Evolutionary conservation across 306 rosid genomes (phyloP).

Genomic region (Lathyrus sativus): DNA sequence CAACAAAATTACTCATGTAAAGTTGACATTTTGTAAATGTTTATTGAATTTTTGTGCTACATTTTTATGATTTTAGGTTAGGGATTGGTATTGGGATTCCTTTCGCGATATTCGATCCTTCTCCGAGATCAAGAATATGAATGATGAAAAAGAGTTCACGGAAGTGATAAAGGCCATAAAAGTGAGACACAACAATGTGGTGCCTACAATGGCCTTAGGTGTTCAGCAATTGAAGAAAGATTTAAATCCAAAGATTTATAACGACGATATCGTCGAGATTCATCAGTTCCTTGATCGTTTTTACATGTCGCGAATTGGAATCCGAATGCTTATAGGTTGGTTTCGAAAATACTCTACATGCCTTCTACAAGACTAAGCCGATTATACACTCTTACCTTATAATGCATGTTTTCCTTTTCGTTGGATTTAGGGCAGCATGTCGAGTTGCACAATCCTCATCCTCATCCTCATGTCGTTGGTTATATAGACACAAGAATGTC

Average conservation of each 20-base stretch:
- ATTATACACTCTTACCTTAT: background rate
- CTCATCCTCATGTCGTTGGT: conserved; percentile 76
- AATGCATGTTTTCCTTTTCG: conserved; percentile 21
- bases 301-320: conserved; percentile 97
- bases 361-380: too few relatives aligned
- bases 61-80: conserved; percentile 57
- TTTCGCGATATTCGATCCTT: conserved; percentile 83
- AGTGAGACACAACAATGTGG: conserved; percentile 98
- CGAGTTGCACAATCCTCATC: conserved; percentile 94
- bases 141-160: conserved; percentile 73
- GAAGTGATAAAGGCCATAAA: conserved; percentile 91
- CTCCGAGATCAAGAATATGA: conserved; percentile 70
- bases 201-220: conserved; percentile 94
- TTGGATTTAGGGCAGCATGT: conserved; percentile 88
- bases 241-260: conserved; percentile 50
- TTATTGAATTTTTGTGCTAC: conserved; percentile 26
- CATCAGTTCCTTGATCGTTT: conserved; percentile 92
- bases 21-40: conserved; percentile 15
- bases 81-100: conserved; percentile 95
- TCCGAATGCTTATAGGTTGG: conserved; percentile 95
- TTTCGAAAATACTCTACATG: background rate
- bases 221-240: conserved; percentile 92
- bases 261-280: conserved; percentile 73
- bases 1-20: conserved; percentile 3
- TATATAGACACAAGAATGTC: conserved; percentile 93